phyloP scores from a whole-genome alignment of 352 stramenopile species.

The Phytophthora rubi region DNA sequence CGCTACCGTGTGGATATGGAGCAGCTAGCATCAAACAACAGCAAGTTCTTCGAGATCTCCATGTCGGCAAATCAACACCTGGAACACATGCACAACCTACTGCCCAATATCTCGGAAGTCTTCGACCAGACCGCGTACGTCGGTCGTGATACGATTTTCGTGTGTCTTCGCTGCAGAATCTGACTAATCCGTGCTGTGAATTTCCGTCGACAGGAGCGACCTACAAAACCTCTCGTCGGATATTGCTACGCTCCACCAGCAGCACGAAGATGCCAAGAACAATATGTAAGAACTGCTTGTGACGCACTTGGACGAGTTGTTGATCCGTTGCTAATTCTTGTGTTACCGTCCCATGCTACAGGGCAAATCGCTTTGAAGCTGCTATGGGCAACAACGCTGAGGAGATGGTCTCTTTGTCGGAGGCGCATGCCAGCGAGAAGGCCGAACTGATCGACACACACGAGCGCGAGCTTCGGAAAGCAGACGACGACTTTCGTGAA shows the following conservation, averaged over 20 bases:
- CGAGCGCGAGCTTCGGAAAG: constrained; percentile 25
- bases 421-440: constrained; percentile 46
- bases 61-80: constrained; percentile 57
- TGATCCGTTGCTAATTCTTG: neutral
- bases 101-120: constrained; percentile 43
- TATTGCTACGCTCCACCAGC: constrained; percentile 51
- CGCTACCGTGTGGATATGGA: constrained; percentile 63
- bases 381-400: constrained; percentile 51
- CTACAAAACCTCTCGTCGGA: constrained; percentile 49
- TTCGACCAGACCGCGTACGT: constrained; percentile 53
- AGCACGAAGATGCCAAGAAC: constrained; percentile 45
- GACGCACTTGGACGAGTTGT: neutral
- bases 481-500: constrained; percentile 33
- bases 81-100: constrained; percentile 53
- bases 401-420: constrained; percentile 49
- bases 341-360: constrained; percentile 9
- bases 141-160: neutral
- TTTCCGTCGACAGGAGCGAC: constrained; percentile 26
- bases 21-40: constrained; percentile 43
- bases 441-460: constrained; percentile 36
- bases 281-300: constrained; percentile 37
- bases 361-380: constrained; percentile 43
- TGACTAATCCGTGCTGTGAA: neutral
- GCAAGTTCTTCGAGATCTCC: constrained; percentile 73
- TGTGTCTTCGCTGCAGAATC: neutral